Base-by-base conservation (phyloP, 1,284 basidiomycete species). In the Tylopilus sp. region DNA sequence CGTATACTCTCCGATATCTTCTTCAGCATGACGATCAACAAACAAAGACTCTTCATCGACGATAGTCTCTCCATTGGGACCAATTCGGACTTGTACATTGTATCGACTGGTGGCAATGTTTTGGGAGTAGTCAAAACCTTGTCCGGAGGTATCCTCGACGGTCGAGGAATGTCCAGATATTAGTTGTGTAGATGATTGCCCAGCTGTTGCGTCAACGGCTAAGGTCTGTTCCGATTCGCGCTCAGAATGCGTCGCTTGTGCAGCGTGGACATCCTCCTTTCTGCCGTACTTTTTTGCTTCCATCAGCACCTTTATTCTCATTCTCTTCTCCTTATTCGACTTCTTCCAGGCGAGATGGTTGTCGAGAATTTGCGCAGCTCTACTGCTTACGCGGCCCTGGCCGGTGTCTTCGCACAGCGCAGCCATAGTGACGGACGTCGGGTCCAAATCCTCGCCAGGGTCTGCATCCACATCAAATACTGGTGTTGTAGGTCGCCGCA, bases 11-110 rank as follows among this genome's bases (percentile, higher is more conserved):
- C 78, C 74, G 2, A 82, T 84, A 38, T 82, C 82, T 44, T 81
- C 76, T 39, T 81, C 82, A 29, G 73, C 71, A 43, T 75, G 72
- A 13, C 86, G 79, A 58, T 90, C 86, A 30, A 92, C 84, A 49
- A 84, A 81, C 13, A 91, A 69, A 13, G 86, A 89, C 29, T 87
- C 80, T 64, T 91, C 87, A 59, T 92, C 88, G 44, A 92, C 77
- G 43, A 92, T 79, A 5, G 86, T 84, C 64, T 89, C 83, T 40
- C 89, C 89, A 58, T 86, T 87, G 2, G 88, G 83, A 9, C 86
- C 87, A 51, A 91, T 84, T 26, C 88, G 80, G 54, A 92, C 79
- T 67, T 90, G 88, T 11, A 87, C 86, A 54, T 82, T 89, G 60
- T 77, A 88, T n/a, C 81, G 78, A 58, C 81, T 86, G 2, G 82